Base-by-base conservation (phyloP, 345 rosid species). In the Lepidium aucheri region DNA sequence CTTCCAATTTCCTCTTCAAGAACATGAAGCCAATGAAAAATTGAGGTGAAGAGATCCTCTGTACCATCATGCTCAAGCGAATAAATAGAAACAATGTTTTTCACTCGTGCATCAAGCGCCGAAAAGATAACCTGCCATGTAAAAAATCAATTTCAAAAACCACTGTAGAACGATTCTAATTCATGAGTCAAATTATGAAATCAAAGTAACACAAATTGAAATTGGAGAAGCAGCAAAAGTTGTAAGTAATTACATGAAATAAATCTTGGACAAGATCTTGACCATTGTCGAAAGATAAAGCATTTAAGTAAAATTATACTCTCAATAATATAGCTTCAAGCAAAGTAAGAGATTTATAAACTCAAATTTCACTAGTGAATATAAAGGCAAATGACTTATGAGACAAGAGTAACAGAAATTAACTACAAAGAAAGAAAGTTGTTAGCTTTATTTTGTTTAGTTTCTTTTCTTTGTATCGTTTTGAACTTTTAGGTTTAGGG, bases 31-130 rank as follows among this genome's bases (percentile, higher is more conserved):
- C 87, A 82, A 68, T 80, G 80, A 60, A 81, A 87, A 63, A 92
- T 52, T 26, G 91, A 85, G 78, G 85, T 85, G 62, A 92, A 89
- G 42, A 89, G 84, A 50, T 80, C 79, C 74, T 89, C 83, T 50
- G 84, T 90, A 24, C 91, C 95, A 76, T 80, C 96, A 54, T 92
- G 98, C 67, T 92, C 98, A 36, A 87, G 92, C 38, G 84, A 87
- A 75, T 92, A 92, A 38, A 93, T 92, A 16, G 83, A 81, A 35
- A 95, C 95, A 30, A 92, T 85, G 80, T 92, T 92, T 80, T 92
- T 89, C 65, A 92, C 98, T 7, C 95, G 90, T 69, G 70, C 78
- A 70, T 92, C 96, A 26, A 92, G 89, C 20, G 98, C 98, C 14
- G 82, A 82, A 80, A 92, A 89, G 66, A 92, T 85, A 40, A 92